Evolutionary conservation across 148 eudicot genomes (phyloP).

Genomic region (Cornus kousa): DNA sequence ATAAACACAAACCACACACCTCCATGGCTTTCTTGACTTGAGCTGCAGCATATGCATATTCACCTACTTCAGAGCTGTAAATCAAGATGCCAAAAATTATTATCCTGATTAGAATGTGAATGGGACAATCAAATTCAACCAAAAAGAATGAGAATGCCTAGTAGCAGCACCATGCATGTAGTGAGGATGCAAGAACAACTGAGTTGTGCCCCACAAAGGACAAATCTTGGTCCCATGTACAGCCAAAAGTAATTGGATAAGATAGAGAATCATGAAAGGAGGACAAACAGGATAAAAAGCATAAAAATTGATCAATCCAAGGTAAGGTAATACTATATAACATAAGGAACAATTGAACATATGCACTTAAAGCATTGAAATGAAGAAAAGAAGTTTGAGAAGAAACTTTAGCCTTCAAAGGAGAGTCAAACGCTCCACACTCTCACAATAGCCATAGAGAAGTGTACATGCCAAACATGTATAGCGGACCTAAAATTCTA

Average conservation of each 20-base stretch:
- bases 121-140: not conserved
- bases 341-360: not conserved
- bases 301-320: not conserved
- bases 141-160: constrained; percentile 39
- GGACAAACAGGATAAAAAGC: not conserved
- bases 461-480: too few species aligned
- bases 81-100: constrained; percentile 8
- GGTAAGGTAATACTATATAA: not conserved
- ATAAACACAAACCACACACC: constrained; percentile 40
- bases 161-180: constrained; percentile 99
- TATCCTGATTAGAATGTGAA: not conserved
- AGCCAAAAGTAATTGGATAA: constrained; percentile 1
- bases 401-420: not conserved
- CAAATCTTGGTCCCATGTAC: constrained; percentile 69
- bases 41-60: constrained; percentile 85
- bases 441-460: not conserved
- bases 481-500: not conserved
- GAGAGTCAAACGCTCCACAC: not conserved
- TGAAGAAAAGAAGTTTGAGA: not conserved
- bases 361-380: not conserved
- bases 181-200: constrained; percentile 90
- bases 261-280: not conserved
- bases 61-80: constrained; percentile 84
- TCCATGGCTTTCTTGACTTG: constrained; percentile 99
- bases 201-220: constrained; percentile 98